Evolutionary conservation across 2,329 filamentous ascomycete species (phyloP).

Genomic region (Diaporthe ilicicola): DNA sequence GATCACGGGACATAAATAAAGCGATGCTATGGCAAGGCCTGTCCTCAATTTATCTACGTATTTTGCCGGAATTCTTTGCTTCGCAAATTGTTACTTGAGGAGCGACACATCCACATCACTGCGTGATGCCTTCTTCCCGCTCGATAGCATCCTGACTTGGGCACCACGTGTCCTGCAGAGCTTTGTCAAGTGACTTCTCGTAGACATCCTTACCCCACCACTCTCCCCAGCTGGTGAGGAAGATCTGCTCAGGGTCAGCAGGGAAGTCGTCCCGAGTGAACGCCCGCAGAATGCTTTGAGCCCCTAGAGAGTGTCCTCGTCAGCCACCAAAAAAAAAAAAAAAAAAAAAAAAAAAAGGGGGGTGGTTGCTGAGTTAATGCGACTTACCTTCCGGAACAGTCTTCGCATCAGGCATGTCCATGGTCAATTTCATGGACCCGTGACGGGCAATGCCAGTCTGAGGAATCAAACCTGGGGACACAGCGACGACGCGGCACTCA

Average conservation of each 20-base stretch:
- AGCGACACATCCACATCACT: not conserved
- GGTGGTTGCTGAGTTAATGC: too few relatives aligned
- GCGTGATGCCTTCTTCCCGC: constrained; percentile 44
- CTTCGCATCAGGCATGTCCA: constrained; percentile 57
- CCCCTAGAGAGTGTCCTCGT: constrained; percentile 45
- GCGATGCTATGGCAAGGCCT: too few relatives aligned
- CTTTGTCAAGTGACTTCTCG: constrained; percentile 51
- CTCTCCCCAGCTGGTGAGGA: constrained; percentile 65
- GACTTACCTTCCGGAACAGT: constrained; percentile 55
- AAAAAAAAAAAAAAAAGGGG: too few relatives aligned
- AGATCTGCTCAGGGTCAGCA: constrained; percentile 59
- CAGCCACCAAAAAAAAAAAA: too few relatives aligned
- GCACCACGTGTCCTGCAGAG: constrained; percentile 61
- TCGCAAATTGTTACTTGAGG: too few relatives aligned
- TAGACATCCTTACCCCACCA: constrained; percentile 60
- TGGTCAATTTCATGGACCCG: constrained; percentile 39
- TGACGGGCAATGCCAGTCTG: constrained; percentile 52
- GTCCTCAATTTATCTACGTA: too few relatives aligned
- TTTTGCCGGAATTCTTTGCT: too few relatives aligned
- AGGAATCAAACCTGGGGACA: constrained; percentile 62
- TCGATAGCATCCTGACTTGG: constrained; percentile 58
- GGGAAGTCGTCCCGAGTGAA: constrained; percentile 57
- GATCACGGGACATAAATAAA: too few relatives aligned
- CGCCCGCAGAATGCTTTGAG: constrained; percentile 53
- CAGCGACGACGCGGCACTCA: constrained; percentile 57